phyloP scores from a whole-genome alignment of 805 yeast genomes.

The Pichia pseudocactophila region DNA sequence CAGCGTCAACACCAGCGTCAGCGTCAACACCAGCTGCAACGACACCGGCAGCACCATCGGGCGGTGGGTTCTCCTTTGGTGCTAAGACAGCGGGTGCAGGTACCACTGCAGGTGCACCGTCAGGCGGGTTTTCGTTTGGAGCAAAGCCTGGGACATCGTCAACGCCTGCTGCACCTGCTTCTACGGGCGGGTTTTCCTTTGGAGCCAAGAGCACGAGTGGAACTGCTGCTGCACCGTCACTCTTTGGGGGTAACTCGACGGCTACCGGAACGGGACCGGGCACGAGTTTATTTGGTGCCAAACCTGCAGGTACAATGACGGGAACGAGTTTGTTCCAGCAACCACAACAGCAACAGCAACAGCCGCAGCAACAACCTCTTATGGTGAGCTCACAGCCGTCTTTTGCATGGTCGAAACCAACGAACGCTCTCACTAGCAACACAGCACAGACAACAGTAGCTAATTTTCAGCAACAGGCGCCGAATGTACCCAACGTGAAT shows the following conservation, averaged over 20 bases:
- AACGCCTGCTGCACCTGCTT: slow-evolving; percentile 2
- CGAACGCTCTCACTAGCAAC: slow-evolving; percentile 7
- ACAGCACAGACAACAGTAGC: slow-evolving; percentile 5
- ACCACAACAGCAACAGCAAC: slow-evolving; percentile 13
- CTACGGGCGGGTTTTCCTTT: slow-evolving; percentile 8
- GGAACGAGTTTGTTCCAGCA: slow-evolving; percentile 13
- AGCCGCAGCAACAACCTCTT: slow-evolving; percentile 3
- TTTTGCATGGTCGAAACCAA: slow-evolving; percentile 10
- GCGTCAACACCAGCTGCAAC: slow-evolving; percentile 2
- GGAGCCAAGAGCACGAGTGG: slow-evolving; percentile 4
- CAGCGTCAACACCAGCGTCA: slow-evolving; percentile 2
- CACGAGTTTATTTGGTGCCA: background rate
- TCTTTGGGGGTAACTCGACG: too few relatives aligned
- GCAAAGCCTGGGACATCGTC: slow-evolving; percentile 1
- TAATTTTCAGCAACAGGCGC: background rate
- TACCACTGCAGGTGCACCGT: slow-evolving; percentile 3
- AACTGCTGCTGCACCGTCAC: too few relatives aligned
- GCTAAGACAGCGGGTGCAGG: slow-evolving; percentile 9
- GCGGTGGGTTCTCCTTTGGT: slow-evolving; percentile 9
- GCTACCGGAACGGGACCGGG: too few relatives aligned
- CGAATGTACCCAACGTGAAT: slow-evolving; percentile 1
- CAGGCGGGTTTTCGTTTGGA: slow-evolving; percentile 6
- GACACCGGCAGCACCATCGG: background rate
- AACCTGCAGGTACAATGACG: slow-evolving; percentile 6
- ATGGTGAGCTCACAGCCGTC: slow-evolving; percentile 10